Evolutionary conservation across 805 yeast genomes (phyloP).

Genomic region (Myxozyma sirexii): DNA sequence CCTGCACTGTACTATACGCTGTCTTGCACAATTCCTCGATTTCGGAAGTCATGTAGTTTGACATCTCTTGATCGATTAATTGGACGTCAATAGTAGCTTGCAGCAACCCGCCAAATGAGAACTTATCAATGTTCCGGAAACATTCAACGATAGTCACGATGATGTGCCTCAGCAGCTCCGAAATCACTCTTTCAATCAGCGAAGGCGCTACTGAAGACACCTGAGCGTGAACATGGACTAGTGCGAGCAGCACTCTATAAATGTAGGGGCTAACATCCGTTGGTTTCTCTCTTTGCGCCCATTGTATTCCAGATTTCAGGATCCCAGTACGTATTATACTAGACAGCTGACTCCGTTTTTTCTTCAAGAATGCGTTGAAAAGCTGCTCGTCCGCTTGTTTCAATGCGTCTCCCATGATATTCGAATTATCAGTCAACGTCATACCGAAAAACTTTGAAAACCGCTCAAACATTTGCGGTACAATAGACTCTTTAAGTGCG

Average conservation of each 20-base stretch:
- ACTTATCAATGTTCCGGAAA: slow-evolving; percentile 50
- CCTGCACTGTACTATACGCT: slow-evolving; percentile 32
- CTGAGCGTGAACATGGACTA: slow-evolving; percentile 57
- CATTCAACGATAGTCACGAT: slow-evolving; percentile 45
- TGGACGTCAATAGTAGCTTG: slow-evolving; percentile 59
- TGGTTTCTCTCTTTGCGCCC: slow-evolving; percentile 45
- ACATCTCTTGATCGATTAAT: slow-evolving; percentile 45
- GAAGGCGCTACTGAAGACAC: slow-evolving; percentile 54
- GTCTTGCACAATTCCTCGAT: slow-evolving; percentile 22
- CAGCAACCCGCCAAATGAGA: slow-evolving; percentile 52
- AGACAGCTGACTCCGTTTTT: slow-evolving; percentile 49
- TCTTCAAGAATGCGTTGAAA: slow-evolving; percentile 56
- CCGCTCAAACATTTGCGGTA: slow-evolving; percentile 53
- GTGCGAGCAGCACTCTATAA: slow-evolving; percentile 52
- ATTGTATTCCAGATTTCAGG: slow-evolving; percentile 44
- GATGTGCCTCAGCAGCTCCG: slow-evolving; percentile 50
- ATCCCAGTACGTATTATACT: slow-evolving; percentile 49
- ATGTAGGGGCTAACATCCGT: slow-evolving; percentile 51
- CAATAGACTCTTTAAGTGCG: slow-evolving; percentile 49
- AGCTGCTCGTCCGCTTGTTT: slow-evolving; percentile 56
- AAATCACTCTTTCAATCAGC: slow-evolving; percentile 50
- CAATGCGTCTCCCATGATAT: slow-evolving; percentile 51
- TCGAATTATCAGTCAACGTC: slow-evolving; percentile 47
- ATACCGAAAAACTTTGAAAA: slow-evolving; percentile 57
- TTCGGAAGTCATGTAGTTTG: slow-evolving; percentile 22